Base-by-base conservation (phyloP, 164 flowering plant genomes). In the Protea cynaroides region DNA sequence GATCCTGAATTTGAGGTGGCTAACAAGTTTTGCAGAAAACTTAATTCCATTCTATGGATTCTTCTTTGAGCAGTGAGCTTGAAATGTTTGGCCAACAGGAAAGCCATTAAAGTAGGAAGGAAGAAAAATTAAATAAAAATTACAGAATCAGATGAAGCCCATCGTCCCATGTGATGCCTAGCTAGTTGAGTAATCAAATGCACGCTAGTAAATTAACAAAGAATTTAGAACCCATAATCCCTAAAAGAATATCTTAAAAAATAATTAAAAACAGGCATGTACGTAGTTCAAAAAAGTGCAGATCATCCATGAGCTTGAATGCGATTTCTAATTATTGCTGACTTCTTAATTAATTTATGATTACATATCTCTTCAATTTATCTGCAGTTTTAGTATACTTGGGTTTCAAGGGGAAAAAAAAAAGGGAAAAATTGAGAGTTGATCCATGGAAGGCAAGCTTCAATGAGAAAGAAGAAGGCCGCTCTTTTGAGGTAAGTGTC, bases 1-100 rank as follows among this genome's bases (percentile, higher is more conserved):
- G 80, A 77, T 68, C 80, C 77, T 69, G 46, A 74, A 65, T 74
- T 65, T 66, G 57, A 71, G 74, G 77, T 58, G 43, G 10, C 25
- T 58, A 64, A 40, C 5, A 2, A 5, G 34, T 22, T 36, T 19
- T 34, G 3, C 24, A 50, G 34, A 38, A 44, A 15, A 44, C 17
- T 40, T 40, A 7, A 7, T 44, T 44, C 49, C 17, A 54, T 55
- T 56, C 65, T 71, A 56, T 22, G 63, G 57, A 22, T 59, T 46
- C 25, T 62, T 60, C 19, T 43, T 60, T 65, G 56, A 63, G 49
- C 17, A 44, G 5, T 29, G 49, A 15, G 59, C 17, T 62, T 50
- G 61, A 34, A 47, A 56, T 38, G 47, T n/a, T n/a, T n/a, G n/a
- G 34, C 23, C 46, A 44, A 44, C 12, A 15, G 49, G 49, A 44